These are phyloP conservation scores for Schizochytrium sp. DNA, from an alignment of 108 stramenopile genomes.

Conservation along the genomic window DNA sequence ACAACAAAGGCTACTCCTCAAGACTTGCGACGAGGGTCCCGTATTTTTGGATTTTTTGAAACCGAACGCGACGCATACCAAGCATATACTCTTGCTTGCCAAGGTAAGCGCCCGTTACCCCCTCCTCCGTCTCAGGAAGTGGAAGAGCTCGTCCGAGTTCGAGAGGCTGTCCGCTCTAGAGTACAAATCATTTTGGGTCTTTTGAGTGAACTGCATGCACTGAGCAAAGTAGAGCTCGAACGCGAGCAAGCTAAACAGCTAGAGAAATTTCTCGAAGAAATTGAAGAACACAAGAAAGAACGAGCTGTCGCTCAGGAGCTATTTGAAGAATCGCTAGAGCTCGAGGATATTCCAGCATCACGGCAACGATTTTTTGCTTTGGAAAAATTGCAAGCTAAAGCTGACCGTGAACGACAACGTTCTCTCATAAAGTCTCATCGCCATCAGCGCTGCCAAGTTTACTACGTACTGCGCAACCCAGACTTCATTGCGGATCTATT, in stretches of 20 bases:
- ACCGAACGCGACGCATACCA: constrained; percentile 43
- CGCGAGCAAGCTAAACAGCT: constrained; percentile 16
- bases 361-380: constrained; percentile 1
- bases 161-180: background rate
- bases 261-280: background rate
- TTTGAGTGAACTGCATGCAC: background rate
- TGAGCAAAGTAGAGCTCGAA: constrained; percentile 17
- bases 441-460: background rate
- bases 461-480: background rate
- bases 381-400: constrained; percentile 35
- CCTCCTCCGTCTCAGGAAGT: background rate
- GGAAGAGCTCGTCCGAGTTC: constrained; percentile 27
- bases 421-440: background rate
- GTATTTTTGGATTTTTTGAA: constrained; percentile 48
- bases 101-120: constrained; percentile 22
- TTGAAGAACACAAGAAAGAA: constrained; percentile 3
- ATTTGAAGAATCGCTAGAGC: constrained; percentile 21
- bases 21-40: constrained; percentile 22
- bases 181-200: background rate
- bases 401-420: background rate
- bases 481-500: constrained; percentile 50
- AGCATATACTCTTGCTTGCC: constrained; percentile 1
- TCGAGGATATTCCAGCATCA: constrained; percentile 28
- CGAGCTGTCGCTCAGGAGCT: constrained; percentile 15
- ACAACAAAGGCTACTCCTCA: constrained; percentile 29